Percentiles rank a stretch among this genome's conserved stretches.
phyloP scores from a whole-genome alignment of 2,329 filamentous ascomycete genomes.

The Alternaria sp. region DNA sequence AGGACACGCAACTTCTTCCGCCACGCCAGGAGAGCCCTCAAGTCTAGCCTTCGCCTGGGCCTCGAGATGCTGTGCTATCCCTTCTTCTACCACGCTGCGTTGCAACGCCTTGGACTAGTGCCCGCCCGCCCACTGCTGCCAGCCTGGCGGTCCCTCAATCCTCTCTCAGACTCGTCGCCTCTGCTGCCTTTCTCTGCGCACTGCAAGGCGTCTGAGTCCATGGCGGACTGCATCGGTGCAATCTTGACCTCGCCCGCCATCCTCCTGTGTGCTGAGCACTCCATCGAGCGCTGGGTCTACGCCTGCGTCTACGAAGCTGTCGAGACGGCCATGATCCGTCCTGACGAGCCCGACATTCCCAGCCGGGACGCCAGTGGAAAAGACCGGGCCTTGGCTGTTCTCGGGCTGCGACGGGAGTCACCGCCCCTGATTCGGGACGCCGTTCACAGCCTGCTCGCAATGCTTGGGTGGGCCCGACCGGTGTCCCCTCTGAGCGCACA shows the following conservation, averaged over 20 bases:
- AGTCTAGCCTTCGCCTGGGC: conserved; percentile 33
- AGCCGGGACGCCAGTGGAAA: conserved; percentile 30
- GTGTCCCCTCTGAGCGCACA: neutral
- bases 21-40: conserved; percentile 27
- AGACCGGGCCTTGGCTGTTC: conserved; percentile 26
- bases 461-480: conserved; percentile 35
- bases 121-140: conserved; percentile 38
- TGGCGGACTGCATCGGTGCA: conserved; percentile 18
- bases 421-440: conserved; percentile 25
- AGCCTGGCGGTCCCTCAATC: conserved; percentile 32
- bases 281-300: conserved; percentile 35
- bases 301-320: conserved; percentile 37
- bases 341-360: conserved; percentile 37
- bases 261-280: conserved; percentile 32
- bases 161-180: conserved; percentile 38
- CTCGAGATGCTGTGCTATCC: conserved; percentile 41
- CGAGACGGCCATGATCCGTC: conserved; percentile 35
- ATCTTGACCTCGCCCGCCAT: conserved; percentile 36
- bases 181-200: conserved; percentile 31
- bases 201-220: conserved; percentile 21
- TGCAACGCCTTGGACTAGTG: conserved; percentile 41
- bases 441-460: conserved; percentile 30
- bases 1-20: conserved; percentile 29
- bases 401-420: conserved; percentile 32
- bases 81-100: conserved; percentile 37